These are phyloP conservation scores for Sporothrix pallida DNA, from an alignment of 2,329 filamentous ascomycete species.

Conservation along the genomic window DNA sequence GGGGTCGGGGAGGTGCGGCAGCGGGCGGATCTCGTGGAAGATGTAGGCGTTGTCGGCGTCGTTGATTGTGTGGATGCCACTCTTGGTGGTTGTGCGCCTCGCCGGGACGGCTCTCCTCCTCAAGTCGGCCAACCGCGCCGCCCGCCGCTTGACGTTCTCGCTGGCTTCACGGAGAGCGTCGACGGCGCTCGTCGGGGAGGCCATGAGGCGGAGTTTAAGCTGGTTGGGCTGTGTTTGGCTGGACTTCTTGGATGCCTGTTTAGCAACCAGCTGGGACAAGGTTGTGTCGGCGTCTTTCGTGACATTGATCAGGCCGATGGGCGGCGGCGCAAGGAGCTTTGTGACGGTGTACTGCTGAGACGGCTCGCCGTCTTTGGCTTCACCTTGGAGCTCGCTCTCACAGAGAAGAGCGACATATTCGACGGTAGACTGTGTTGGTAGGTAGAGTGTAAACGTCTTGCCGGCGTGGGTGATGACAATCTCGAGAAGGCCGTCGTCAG, in stretches of 20 bases:
- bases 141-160: slow-evolving; percentile 34
- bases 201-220: slow-evolving; percentile 43
- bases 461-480: slow-evolving; percentile 39
- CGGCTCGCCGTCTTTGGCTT: not conserved
- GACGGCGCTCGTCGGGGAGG: slow-evolving; percentile 41
- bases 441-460: slow-evolving; percentile 36
- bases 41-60: slow-evolving; percentile 67
- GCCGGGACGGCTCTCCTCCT: slow-evolving; percentile 26
- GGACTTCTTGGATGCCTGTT: not conserved
- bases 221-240: not conserved
- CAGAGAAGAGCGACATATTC: slow-evolving; percentile 41
- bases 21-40: slow-evolving; percentile 76
- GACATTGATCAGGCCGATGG: slow-evolving; percentile 41
- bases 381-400: slow-evolving; percentile 34
- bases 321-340: slow-evolving; percentile 42
- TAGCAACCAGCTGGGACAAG: slow-evolving; percentile 39
- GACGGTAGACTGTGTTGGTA: slow-evolving; percentile 38
- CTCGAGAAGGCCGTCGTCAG: slow-evolving; percentile 25
- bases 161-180: slow-evolving; percentile 39
- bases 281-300: slow-evolving; percentile 39
- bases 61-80: slow-evolving; percentile 52
- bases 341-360: slow-evolving; percentile 39
- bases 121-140: slow-evolving; percentile 29
- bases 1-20: slow-evolving; percentile 78
- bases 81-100: slow-evolving; percentile 36